Base-by-base conservation (phyloP, 495 filamentous ascomycete genomes). In the Hyaloscypha variabilis region DNA sequence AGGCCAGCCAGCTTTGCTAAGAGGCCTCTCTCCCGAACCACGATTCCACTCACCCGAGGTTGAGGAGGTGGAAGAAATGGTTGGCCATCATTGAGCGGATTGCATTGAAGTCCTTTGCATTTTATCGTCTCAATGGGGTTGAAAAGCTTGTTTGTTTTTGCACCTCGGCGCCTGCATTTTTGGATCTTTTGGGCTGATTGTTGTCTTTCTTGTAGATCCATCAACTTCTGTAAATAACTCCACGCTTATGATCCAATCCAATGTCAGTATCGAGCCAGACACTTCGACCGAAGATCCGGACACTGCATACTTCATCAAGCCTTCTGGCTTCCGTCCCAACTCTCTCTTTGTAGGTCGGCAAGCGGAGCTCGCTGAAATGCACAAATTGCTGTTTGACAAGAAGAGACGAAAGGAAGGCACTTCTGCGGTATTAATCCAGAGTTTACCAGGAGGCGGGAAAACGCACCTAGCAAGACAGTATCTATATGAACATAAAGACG, bases 401-500 rank as follows among this genome's bases (percentile, higher is more conserved):
- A 88, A 85, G 67, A 82, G 81, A 68, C 79, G 90, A 24, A 78
- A 79, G 19, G 79, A 88, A 63, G 85, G 88, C 8, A 87, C 88
- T 2, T 87, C 85, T 55, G 88, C 86, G 17, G 89, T 93, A 6
- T 77, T 93, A 8, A 84, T 95, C 39, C 85, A 86, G 66, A 88
- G 88, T 53, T 84, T 91, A 31, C 87, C 91, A n/a, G 91, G 91
- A 17, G 86, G 86, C 1, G 91, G 91, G 24, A 95, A 95, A 75
- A 90, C 90, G 0, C 91, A 94, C 72, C 77, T 94, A n/a, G 90
- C 90, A 36, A 82, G 91, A 8, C 83, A 95, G 74, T 95, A 94
- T 69, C 89, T 93, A 58, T 92, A 90, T 60, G 77, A 81, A 26
- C 85, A 91, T 63, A 82, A 80, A 23, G 81, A 83, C 11, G 81